phyloP scores from a whole-genome alignment of 1,284 basidiomycete species.

The Rhodotorula mucilaginosa region DNA sequence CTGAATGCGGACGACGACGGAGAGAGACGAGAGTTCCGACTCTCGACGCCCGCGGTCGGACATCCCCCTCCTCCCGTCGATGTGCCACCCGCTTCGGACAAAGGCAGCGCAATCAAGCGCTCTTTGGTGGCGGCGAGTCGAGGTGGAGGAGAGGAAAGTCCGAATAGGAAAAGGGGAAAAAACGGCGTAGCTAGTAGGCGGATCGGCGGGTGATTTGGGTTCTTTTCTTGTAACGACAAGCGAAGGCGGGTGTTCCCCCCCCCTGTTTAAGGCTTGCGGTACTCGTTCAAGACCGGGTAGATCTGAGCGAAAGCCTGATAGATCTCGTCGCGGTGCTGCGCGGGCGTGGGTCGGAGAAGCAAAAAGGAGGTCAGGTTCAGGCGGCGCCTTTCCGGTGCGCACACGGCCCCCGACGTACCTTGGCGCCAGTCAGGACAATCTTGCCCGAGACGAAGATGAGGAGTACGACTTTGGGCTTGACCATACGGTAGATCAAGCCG shows the following conservation, averaged over 20 bases:
- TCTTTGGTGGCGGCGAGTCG: background rate
- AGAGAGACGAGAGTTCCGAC: too few species aligned
- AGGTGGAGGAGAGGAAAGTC: background rate
- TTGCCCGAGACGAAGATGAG: slow-evolving; percentile 99
- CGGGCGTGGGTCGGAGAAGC: background rate
- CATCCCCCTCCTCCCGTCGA: too few species aligned
- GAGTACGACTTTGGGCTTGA: slow-evolving; percentile 98
- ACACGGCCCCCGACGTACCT: slow-evolving; percentile 59
- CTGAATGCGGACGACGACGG: too few species aligned
- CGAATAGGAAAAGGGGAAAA: background rate
- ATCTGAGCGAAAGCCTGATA: slow-evolving; percentile 99
- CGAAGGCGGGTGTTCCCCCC: background rate
- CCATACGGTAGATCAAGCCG: slow-evolving; percentile 98
- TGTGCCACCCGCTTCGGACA: background rate
- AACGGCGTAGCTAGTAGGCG: slow-evolving; percentile 5
- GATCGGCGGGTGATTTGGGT: background rate
- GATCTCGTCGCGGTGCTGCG: slow-evolving; percentile 94
- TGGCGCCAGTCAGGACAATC: slow-evolving; percentile 97
- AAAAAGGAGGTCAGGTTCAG: slow-evolving; percentile 39
- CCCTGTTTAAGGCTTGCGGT: slow-evolving; percentile 38
- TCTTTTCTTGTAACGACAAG: background rate
- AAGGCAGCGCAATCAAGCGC: background rate
- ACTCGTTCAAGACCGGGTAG: slow-evolving; percentile 60
- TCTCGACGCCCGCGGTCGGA: too few species aligned
- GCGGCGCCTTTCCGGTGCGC: slow-evolving; percentile 4